Percentiles rank a stretch among this genome's conserved stretches.
These are phyloP conservation scores for Daldinia bambusicola DNA, from an alignment of 495 filamentous ascomycete genomes.

Conservation along the genomic window DNA sequence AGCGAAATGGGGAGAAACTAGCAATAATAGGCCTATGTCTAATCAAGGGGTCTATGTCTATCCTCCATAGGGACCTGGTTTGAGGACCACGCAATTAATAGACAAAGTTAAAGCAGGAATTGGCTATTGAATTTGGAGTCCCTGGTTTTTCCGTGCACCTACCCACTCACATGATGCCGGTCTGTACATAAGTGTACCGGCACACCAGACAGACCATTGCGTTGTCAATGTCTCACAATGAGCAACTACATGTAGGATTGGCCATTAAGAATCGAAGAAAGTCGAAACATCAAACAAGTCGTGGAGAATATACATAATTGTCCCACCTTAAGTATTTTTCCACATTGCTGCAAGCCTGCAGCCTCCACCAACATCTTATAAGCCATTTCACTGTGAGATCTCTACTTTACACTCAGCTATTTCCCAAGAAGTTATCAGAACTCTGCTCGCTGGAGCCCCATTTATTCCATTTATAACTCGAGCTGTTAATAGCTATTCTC, in stretches of 20 bases:
- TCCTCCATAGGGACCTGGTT: constrained; percentile 4
- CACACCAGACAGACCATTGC: neutral
- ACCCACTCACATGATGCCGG: neutral
- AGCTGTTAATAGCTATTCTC: neutral
- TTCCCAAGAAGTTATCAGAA: too few species aligned
- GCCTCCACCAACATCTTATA: constrained; percentile 3
- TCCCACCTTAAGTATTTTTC: neutral
- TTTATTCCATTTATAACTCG: too few species aligned
- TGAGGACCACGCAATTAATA: constrained; percentile 4
- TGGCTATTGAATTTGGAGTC: neutral
- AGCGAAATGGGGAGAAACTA: neutral
- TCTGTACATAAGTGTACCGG: neutral
- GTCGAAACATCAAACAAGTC: neutral
- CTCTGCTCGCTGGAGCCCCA: too few species aligned
- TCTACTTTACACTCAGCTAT: too few species aligned
- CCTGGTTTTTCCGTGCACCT: neutral
- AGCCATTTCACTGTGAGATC: constrained; percentile 8
- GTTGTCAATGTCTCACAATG: neutral
- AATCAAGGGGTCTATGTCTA: constrained; percentile 6
- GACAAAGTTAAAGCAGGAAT: neutral
- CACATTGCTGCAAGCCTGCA: constrained; percentile 19
- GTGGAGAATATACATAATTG: neutral
- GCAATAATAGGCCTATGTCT: constrained; percentile 3
- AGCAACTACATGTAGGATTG: neutral
- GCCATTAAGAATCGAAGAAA: neutral